Percentiles rank a stretch among this genome's conserved stretches.
These are phyloP conservation scores for Geoglossum glabrum DNA, from an alignment of 495 filamentous ascomycete genomes.

Conservation along the genomic window DNA sequence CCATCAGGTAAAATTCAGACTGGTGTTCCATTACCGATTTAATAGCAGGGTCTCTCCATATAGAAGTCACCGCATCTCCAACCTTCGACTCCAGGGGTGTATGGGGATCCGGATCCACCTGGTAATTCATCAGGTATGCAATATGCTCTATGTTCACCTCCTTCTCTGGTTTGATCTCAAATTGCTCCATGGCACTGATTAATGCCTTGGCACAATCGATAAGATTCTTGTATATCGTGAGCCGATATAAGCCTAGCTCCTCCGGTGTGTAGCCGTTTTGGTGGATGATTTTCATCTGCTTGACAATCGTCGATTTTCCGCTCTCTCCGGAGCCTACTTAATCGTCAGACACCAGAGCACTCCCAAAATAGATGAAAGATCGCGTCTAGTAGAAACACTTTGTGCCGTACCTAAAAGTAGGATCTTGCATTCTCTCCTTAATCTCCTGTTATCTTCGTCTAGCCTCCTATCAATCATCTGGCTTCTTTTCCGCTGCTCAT, in stretches of 20 bases:
- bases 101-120: conserved; percentile 74
- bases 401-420: conserved; percentile 59
- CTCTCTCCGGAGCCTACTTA: conserved; percentile 85
- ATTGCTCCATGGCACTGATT: conserved; percentile 73
- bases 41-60: conserved; percentile 83
- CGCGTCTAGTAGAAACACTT: not conserved
- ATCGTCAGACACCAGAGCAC: not conserved
- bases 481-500: conserved; percentile 82
- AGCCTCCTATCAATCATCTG: conserved; percentile 81
- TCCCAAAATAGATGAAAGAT: not conserved
- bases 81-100: conserved; percentile 58
- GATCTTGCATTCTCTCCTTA: conserved; percentile 97
- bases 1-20: conserved; percentile 98
- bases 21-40: conserved; percentile 75
- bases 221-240: conserved; percentile 95
- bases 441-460: conserved; percentile 75
- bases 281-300: conserved; percentile 99
- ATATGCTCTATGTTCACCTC: conserved; percentile 52
- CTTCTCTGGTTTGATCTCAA: conserved; percentile 53
- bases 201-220: conserved; percentile 88
- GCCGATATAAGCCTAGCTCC: conserved; percentile 76
- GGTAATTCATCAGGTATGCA: conserved; percentile 68
- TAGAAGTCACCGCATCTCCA: conserved; percentile 57
- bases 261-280: conserved; percentile 88
- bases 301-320: conserved; percentile 96